A percentile compares a stretch with the other conserved stretches of the same genome.
Evolutionary conservation across 768 basidiomycete species (phyloP).

Genomic region (Terana coerulea): DNA sequence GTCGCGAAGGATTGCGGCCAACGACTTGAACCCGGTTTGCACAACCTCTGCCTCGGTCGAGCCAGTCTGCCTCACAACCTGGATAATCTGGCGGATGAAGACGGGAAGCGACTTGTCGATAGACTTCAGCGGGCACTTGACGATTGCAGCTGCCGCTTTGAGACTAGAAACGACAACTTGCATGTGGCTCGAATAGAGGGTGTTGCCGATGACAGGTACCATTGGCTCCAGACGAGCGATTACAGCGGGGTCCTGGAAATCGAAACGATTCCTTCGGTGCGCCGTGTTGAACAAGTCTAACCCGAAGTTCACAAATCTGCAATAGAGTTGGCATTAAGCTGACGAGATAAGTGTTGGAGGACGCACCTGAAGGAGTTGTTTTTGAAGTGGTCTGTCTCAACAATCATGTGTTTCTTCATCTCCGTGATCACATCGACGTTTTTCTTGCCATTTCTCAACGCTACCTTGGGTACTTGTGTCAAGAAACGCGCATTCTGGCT

Average conservation of each 20-base stretch:
- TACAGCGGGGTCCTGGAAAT: constrained; percentile 71
- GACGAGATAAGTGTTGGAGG: not conserved
- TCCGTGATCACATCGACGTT: constrained; percentile 71
- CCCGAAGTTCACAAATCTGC: constrained; percentile 86
- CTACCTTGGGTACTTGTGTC: constrained; percentile 46
- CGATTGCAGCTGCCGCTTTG: constrained; percentile 74
- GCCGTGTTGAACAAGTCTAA: constrained; percentile 89
- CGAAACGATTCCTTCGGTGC: constrained; percentile 79
- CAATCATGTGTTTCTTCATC: constrained; percentile 58
- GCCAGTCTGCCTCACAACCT: constrained; percentile 77
- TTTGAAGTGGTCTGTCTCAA: constrained; percentile 65
- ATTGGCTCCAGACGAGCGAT: constrained; percentile 85
- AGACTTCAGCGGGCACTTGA: constrained; percentile 78
- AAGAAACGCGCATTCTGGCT: constrained; percentile 89
- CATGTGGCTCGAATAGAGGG: constrained; percentile 79
- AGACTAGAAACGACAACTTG: constrained; percentile 73
- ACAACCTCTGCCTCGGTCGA: constrained; percentile 88
- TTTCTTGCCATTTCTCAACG: constrained; percentile 29
- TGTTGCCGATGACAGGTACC: constrained; percentile 84
- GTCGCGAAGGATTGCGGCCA: constrained; percentile 89
- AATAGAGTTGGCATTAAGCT: constrained; percentile 5
- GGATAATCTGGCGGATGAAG: constrained; percentile 78
- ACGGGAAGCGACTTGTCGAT: constrained; percentile 76
- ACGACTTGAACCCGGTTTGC: constrained; percentile 82
- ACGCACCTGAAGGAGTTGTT: constrained; percentile 85